Base-by-base conservation (phyloP, 2,329 filamentous ascomycete species). In the Zarea fungicola region DNA sequence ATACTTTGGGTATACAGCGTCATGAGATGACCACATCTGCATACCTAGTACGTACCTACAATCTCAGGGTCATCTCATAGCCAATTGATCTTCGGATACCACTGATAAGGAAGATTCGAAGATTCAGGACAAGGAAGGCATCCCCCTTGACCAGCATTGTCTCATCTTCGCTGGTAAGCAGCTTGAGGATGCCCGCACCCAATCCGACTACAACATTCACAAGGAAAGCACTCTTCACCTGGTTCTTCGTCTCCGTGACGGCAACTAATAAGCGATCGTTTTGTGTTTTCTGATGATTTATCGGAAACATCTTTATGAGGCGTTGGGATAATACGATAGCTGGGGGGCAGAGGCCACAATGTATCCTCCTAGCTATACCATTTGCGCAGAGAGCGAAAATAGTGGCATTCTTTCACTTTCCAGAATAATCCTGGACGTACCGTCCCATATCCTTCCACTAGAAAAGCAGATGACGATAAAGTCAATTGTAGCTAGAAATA, bases 101-200 rank as follows among this genome's bases (percentile, higher is more conserved):
- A 96, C 96, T 67, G 90, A 96, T 75, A 96, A 96, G 55, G 91
- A 96, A 41, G 96, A 96, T 83, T 83, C 79, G 48, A 97, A 96
- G 82, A 97, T 96, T 49, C 92, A 97, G 71, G 92, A 97, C 65
- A 96, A 97, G 82, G 91, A 97, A 72, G 92, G 92, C 39, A 96
- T 97, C 50, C 92, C 91, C 41, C 91, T 91, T 16, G 91, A 96
- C 67, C 91, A 96, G 71, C 91, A 96, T 75, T 91, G 91, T 62
- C 72, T 96, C 55, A 96, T 96, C 69, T 96, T 96, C 61, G 91
- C 91, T 52, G 91, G 91, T 55, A 96, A 96, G 81, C 91, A 96
- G 69, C 80, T 96, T 14, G 91, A 96, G 69, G 91, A 96, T 59
- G 91, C 91, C 56, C 89, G 91, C 50, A 96, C 90, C 26, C 73